These are phyloP conservation scores for Cymbopogon citratus DNA, from an alignment of 176 grass and related monocot genomes.

Conservation along the genomic window DNA sequence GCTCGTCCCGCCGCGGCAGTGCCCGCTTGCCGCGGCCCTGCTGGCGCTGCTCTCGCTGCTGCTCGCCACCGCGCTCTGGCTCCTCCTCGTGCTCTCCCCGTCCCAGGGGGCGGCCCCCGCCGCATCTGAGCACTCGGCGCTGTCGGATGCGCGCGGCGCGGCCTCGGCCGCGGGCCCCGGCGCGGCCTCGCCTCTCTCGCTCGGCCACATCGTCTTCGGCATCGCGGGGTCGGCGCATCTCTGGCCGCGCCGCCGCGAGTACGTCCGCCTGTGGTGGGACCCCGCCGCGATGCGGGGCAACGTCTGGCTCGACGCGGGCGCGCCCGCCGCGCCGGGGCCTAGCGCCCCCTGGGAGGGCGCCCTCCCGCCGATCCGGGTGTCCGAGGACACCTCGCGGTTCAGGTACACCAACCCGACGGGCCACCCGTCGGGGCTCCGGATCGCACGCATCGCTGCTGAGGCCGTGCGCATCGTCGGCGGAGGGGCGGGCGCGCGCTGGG, in stretches of 20 bases:
- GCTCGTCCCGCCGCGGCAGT: constrained; percentile 34
- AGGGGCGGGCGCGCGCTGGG: constrained; percentile 49
- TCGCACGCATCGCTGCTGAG: constrained; percentile 83
- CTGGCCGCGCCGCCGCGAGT: constrained; percentile 75
- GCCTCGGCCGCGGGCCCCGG: background rate
- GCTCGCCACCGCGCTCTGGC: constrained; percentile 37
- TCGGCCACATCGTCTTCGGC: constrained; percentile 77
- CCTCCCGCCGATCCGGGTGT: constrained; percentile 79
- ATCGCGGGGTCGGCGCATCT: constrained; percentile 88
- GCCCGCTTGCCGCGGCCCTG: constrained; percentile 12
- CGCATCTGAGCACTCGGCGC: background rate
- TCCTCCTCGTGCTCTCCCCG: constrained; percentile 30
- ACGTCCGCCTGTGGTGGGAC: constrained; percentile 84
- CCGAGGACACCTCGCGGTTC: constrained; percentile 88
- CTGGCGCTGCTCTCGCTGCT: constrained; percentile 35
- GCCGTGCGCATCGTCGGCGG: constrained; percentile 61
- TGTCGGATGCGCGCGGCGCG: constrained; percentile 14
- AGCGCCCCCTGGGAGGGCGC: constrained; percentile 26
- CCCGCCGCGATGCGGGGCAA: constrained; percentile 63
- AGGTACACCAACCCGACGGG: constrained; percentile 93
- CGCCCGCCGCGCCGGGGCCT: constrained; percentile 21
- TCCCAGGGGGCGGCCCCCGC: background rate
- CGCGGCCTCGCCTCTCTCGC: constrained; percentile 31
- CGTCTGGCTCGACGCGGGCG: constrained; percentile 67
- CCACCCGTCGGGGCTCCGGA: constrained; percentile 92